Base-by-base conservation (phyloP, 768 basidiomycete genomes). In the Rhizopogon sp. region DNA sequence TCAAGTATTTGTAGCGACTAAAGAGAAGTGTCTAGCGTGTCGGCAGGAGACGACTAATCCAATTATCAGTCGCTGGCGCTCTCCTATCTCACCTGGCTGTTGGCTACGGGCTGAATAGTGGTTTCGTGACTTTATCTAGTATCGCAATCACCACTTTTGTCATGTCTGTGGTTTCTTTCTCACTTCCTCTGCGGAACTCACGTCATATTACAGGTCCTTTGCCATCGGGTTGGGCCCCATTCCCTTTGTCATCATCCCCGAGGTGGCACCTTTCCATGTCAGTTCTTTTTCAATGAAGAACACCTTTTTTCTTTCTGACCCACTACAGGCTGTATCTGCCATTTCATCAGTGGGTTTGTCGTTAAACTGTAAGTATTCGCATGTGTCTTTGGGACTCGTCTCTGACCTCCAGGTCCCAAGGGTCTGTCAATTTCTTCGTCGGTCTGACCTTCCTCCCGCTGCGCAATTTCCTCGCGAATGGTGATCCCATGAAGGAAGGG, bases 161-260 rank as follows among this genome's bases (percentile, higher is more conserved):
- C 39, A 90, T 85, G 91, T 89, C 64, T 75, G 43, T 29, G 5
- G 33, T 22, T 35, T 5, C 29, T 56, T 45, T 46, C 10, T 42
- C 3, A 13, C 11, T 50, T 55, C 41, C 39, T 42, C 7, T n/a
- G 10, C 37, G 4, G 35, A 33, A 50, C 55, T 54, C 39, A 57
- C 37, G 6, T 39, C 37, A 45, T 55, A 39, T 47, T 45, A 9
- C 55, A 90, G 90, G 70, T 88, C 90, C 1, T 98, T 95, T 69
- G 90, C 94, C 1, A 71, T 88, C 35, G 96, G 95, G 2, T 77
- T 98, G 16, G 96, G 96, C 1, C 94, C 96, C 2, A 74, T 98
- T 35, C 95, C 96, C 0, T 98, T 94, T 65, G 84, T 98, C 39
- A 85, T 98, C 69, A 85, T 96, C 33, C 85, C 93, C 14, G 94